These are phyloP conservation scores for Candida maltosa DNA, from an alignment of 805 yeast genomes.

Conservation along the genomic window DNA sequence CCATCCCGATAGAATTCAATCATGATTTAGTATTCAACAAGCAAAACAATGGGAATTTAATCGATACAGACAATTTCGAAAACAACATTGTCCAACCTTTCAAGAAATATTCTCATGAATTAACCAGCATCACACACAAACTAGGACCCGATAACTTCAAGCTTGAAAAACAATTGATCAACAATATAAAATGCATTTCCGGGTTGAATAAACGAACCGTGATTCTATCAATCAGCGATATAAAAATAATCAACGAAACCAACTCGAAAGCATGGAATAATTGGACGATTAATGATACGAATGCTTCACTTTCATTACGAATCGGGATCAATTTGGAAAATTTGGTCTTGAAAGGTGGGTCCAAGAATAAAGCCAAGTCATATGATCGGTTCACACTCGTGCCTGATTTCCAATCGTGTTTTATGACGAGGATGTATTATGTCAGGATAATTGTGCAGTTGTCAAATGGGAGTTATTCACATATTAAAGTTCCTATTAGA, in stretches of 20 bases:
- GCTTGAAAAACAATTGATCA: constrained; percentile 24
- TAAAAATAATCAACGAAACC: too few species aligned
- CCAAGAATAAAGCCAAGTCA: constrained; percentile 5
- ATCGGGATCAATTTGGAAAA: constrained; percentile 14
- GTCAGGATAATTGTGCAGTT: constrained; percentile 17
- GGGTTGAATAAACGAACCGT: constrained; percentile 19
- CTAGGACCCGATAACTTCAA: constrained; percentile 22
- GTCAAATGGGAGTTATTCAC: constrained; percentile 16
- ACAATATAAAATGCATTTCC: constrained; percentile 25
- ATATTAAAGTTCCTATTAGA: constrained; percentile 28
- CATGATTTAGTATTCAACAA: constrained; percentile 28
- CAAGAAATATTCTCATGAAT: constrained; percentile 13
- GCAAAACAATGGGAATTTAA: constrained; percentile 6
- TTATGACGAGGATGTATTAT: constrained; percentile 28
- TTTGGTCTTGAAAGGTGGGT: constrained; percentile 8
- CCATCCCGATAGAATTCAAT: constrained; percentile 37
- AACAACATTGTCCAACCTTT: constrained; percentile 20
- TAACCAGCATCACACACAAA: constrained; percentile 13
- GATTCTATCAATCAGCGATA: too few species aligned
- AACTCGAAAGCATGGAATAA: too few species aligned
- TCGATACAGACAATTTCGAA: constrained; percentile 20
- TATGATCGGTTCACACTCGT: constrained; percentile 27
- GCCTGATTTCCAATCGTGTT: constrained; percentile 37
- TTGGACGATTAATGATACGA: constrained; percentile 10
- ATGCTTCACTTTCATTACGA: constrained; percentile 10